Evolutionary conservation across 495 filamentous ascomycete species (phyloP).

Genomic region (Platismatia glauca): DNA sequence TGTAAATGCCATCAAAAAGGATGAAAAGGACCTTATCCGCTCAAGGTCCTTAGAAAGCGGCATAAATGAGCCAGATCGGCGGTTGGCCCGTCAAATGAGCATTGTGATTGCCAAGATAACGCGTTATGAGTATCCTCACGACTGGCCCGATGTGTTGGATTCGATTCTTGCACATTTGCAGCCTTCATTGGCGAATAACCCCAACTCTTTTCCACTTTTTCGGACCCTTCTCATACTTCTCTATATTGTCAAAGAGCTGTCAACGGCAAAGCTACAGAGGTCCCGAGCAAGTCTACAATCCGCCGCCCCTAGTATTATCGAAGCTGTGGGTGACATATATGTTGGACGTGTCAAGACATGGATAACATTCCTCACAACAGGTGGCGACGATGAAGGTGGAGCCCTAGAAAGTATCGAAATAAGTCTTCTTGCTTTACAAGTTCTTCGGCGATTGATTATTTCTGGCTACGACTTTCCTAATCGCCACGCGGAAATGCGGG

Average conservation of each 20-base stretch:
- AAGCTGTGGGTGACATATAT: conserved; percentile 69
- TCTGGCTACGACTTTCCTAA: conserved; percentile 78
- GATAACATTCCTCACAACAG: conserved; percentile 49
- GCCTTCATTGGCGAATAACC: not conserved
- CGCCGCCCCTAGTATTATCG: conserved; percentile 69
- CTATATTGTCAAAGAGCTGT: conserved; percentile 81
- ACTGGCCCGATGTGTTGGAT: conserved; percentile 46
- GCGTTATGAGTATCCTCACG: conserved; percentile 75
- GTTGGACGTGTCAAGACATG: conserved; percentile 62
- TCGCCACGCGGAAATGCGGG: conserved; percentile 58
- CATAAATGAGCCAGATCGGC: conserved; percentile 60
- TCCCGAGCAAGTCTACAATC: conserved; percentile 64
- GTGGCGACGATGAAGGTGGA: conserved; percentile 47
- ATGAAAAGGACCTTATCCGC: conserved; percentile 68
- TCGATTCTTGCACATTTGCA: conserved; percentile 3
- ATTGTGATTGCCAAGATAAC: conserved; percentile 80
- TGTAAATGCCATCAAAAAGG: conserved; percentile 57
- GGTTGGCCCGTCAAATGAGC: conserved; percentile 76
- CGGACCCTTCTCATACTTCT: conserved; percentile 69
- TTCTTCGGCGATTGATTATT: conserved; percentile 68
- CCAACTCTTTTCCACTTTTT: conserved; percentile 17
- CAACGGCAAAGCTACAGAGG: conserved; percentile 62
- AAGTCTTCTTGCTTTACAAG: conserved; percentile 68
- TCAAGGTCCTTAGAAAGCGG: conserved; percentile 61
- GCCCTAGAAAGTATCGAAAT: conserved; percentile 58